Conservation (phyloP, 1,284 basidiomycete genomes). For the Sphagnurus paluster region DNA sequence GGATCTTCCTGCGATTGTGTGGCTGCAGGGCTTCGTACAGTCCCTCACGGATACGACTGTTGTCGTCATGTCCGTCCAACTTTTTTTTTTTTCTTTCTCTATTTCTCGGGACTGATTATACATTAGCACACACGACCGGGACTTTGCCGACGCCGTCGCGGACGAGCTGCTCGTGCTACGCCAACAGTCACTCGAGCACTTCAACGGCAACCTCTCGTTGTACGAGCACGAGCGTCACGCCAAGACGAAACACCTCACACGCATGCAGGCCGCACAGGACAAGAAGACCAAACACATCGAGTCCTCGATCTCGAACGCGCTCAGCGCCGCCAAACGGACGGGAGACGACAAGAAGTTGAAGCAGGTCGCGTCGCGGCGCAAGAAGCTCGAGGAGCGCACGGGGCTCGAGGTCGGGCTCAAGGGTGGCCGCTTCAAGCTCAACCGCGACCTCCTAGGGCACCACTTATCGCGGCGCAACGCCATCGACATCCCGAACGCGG, state of each 20-base stretch:
- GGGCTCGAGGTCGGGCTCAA: slow-evolving; percentile 41
- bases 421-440: slow-evolving; percentile 62
- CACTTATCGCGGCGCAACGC: slow-evolving; percentile 44
- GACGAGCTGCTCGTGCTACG: slow-evolving; percentile 71
- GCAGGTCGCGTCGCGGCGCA: slow-evolving; percentile 48
- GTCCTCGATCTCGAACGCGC: slow-evolving; percentile 42
- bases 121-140: slow-evolving; percentile 64
- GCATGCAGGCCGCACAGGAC: slow-evolving; percentile 49
- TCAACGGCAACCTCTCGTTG: slow-evolving; percentile 60
- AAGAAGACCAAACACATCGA: slow-evolving; percentile 42
- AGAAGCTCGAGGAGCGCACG: slow-evolving; percentile 46
- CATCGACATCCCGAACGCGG: slow-evolving; percentile 49
- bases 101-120: no score
- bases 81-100: no score
- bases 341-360: slow-evolving; percentile 67
- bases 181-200: slow-evolving; percentile 56
- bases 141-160: slow-evolving; percentile 64
- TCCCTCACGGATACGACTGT: slow-evolving; percentile 48
- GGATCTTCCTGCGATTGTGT: slow-evolving; percentile 59
- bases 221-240: slow-evolving; percentile 57
- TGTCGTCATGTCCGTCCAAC: slow-evolving; percentile 45
- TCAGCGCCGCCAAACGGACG: slow-evolving; percentile 51
- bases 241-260: slow-evolving; percentile 46
- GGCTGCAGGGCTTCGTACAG: slow-evolving; percentile 62
- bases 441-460: slow-evolving; percentile 55